Evolutionary conservation across 2,329 filamentous ascomycete genomes (phyloP), one percentile per base, ranked within the genome.

Genomic region (Hymenoscyphus infarciens): DNA sequence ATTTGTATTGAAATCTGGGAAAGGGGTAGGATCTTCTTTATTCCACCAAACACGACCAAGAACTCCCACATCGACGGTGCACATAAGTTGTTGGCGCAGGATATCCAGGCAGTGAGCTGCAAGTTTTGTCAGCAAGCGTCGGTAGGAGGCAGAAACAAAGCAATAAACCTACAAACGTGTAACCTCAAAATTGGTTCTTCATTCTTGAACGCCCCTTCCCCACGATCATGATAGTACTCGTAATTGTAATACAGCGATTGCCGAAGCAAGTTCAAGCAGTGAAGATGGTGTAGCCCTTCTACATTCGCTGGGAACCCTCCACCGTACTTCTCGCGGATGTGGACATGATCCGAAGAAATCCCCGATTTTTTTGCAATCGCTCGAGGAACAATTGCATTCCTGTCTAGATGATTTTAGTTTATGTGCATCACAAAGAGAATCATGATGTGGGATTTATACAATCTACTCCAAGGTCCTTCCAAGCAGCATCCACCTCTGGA

Each of bases 21-120:
- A 83, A 16, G 69, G 59, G 25, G 45, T 62, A 13, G 77, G 75
- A 4, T 74, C 71, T 13, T 71, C 64, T n/a, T 68, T 69, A 16
- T 81, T 75, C 61, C 77, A 78, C 82, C 82, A 84, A n/a, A 83
- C 73, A 63, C 83, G 80, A 5, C 81, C 81, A 1, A 83, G 72
- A 1, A 84, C 77, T 1, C 80, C 81, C 16, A 80, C 73, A 62
- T 83, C 81, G 0, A 79, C 73, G 0, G 75, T 79, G 68, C 81
- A 85, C 80, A 83, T 83, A 15, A 84, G 73, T 59, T 83, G 78
- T 67, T 84, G 81, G 22, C 81, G 77, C 53, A 84, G 57, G 25
- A 81, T 81, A 63, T 84, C 82, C 6, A 84, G 71, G 63, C 82
- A 84, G 65, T 84, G 81, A 3, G 80, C 79, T 81, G 58, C 31